Evolutionary conservation across 768 basidiomycete genomes (phyloP).

Genomic region (Calvatia gigantea): DNA sequence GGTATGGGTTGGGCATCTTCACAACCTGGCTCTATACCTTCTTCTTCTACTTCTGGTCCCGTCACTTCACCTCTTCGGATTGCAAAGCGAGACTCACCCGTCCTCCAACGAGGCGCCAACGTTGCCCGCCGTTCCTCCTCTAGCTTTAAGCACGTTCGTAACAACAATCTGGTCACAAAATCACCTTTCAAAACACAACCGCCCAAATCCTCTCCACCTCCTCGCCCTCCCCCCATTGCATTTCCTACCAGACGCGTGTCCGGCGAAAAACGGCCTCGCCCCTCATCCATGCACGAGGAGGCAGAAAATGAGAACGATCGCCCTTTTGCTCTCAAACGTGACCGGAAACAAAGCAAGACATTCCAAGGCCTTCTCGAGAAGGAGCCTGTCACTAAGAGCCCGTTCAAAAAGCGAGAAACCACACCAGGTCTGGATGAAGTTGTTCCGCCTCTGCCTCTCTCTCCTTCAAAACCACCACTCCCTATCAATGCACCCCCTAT

Average conservation of each 20-base stretch:
- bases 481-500: slow-evolving; percentile 17
- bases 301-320: slow-evolving; percentile 67
- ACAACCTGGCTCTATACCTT: slow-evolving; percentile 27
- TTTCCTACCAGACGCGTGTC: slow-evolving; percentile 54
- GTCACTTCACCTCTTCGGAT: slow-evolving; percentile 70
- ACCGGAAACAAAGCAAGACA: slow-evolving; percentile 70
- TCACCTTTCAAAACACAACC: slow-evolving; percentile 79
- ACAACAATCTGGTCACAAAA: slow-evolving; percentile 78
- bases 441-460: slow-evolving; percentile 25
- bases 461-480: slow-evolving; percentile 18
- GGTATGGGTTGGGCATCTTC: slow-evolving; percentile 61
- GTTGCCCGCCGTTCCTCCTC: slow-evolving; percentile 71
- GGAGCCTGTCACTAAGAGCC: slow-evolving; percentile 81
- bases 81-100: slow-evolving; percentile 60
- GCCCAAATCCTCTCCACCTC: slow-evolving; percentile 44
- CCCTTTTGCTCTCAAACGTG: slow-evolving; percentile 65
- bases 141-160: slow-evolving; percentile 76
- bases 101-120: slow-evolving; percentile 38
- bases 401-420: slow-evolving; percentile 48
- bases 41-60: slow-evolving; percentile 29
- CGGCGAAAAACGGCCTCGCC: slow-evolving; percentile 76
- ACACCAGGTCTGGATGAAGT: slow-evolving; percentile 23
- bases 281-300: slow-evolving; percentile 66
- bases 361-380: slow-evolving; percentile 71
- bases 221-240: slow-evolving; percentile 26